Evolutionary conservation across 208 protist species (phyloP).

Genomic region (Phytomonas sp.): DNA sequence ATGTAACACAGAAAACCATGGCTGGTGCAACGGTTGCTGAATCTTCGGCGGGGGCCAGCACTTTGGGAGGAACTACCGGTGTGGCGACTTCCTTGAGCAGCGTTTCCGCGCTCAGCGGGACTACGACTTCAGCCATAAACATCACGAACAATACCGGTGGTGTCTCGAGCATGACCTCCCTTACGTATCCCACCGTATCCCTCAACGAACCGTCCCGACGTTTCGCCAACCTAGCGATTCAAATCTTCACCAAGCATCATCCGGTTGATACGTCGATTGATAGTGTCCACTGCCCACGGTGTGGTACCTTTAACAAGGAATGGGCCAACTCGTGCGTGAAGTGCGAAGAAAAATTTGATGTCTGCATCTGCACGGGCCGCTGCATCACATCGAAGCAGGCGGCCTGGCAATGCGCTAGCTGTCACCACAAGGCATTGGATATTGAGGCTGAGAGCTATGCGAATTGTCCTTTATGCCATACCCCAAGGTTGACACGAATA

Average conservation of each 20-base stretch:
- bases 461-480: slow-evolving; percentile 92
- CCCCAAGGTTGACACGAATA: slow-evolving; percentile 43
- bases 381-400: slow-evolving; percentile 57
- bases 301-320: slow-evolving; percentile 85
- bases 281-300: slow-evolving; percentile 70
- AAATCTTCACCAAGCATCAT: slow-evolving; percentile 88
- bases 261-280: slow-evolving; percentile 76
- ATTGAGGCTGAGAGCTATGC: slow-evolving; percentile 51
- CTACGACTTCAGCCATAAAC: slow-evolving; percentile 60
- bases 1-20: slow-evolving; percentile 65
- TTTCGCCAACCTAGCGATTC: slow-evolving; percentile 87
- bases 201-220: slow-evolving; percentile 50
- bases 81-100: slow-evolving; percentile 16
- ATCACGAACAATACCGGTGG: slow-evolving; percentile 71
- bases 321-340: slow-evolving; percentile 76
- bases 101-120: slow-evolving; percentile 44
- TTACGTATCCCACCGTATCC: slow-evolving; percentile 74
- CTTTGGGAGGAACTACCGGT: slow-evolving; percentile 10
- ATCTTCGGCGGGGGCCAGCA: background rate
- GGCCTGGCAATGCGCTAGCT: slow-evolving; percentile 74
- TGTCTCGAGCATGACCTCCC: slow-evolving; percentile 13
- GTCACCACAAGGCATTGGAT: slow-evolving; percentile 79
- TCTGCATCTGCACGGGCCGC: slow-evolving; percentile 84
- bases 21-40: slow-evolving; percentile 20
- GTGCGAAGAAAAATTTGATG: slow-evolving; percentile 76